These are phyloP conservation scores for Dendrobium chrysotoxum DNA, from an alignment of 106 monocot genomes.

Conservation along the genomic window DNA sequence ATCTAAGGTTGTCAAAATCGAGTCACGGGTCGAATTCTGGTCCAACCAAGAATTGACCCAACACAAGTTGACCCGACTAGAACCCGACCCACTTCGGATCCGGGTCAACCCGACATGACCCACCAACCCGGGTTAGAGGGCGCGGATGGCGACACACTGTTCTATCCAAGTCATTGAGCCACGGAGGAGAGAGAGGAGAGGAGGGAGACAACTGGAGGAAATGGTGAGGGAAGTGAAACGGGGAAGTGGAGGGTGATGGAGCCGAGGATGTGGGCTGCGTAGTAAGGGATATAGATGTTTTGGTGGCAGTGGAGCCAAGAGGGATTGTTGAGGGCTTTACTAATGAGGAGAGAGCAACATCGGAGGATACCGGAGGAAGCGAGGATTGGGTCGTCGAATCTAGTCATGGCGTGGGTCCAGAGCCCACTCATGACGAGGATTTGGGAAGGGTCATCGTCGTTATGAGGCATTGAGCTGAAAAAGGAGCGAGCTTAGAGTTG, in stretches of 20 bases:
- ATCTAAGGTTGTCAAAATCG: too few relatives aligned
- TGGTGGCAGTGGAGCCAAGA: constrained; percentile 39
- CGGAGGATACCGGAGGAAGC: constrained; percentile 35
- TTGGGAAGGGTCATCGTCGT: constrained; percentile 25
- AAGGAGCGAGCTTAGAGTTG: constrained; percentile 27
- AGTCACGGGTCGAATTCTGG: too few relatives aligned
- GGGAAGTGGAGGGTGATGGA: constrained; percentile 55
- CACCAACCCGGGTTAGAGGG: too few relatives aligned
- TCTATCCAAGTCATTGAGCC: constrained; percentile 65
- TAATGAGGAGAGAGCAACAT: constrained; percentile 52
- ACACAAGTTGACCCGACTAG: too few relatives aligned
- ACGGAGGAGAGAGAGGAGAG: constrained; percentile 39
- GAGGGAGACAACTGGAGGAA: constrained; percentile 32
- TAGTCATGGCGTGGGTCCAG: constrained; percentile 54
- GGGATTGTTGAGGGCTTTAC: constrained; percentile 25
- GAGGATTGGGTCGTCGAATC: constrained; percentile 32
- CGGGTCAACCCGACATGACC: too few relatives aligned
- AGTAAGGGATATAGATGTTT: constrained; percentile 72
- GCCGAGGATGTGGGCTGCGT: constrained; percentile 71
- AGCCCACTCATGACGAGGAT: constrained; percentile 51
- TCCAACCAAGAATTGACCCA: too few relatives aligned
- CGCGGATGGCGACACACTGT: constrained; percentile 61
- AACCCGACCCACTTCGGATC: too few relatives aligned
- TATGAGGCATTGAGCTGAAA: constrained; percentile 46
- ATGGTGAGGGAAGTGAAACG: constrained; percentile 36